These are phyloP conservation scores for Trichophyton verrucosum DNA, from an alignment of 2,329 filamentous ascomycete genomes.

Conservation along the genomic window DNA sequence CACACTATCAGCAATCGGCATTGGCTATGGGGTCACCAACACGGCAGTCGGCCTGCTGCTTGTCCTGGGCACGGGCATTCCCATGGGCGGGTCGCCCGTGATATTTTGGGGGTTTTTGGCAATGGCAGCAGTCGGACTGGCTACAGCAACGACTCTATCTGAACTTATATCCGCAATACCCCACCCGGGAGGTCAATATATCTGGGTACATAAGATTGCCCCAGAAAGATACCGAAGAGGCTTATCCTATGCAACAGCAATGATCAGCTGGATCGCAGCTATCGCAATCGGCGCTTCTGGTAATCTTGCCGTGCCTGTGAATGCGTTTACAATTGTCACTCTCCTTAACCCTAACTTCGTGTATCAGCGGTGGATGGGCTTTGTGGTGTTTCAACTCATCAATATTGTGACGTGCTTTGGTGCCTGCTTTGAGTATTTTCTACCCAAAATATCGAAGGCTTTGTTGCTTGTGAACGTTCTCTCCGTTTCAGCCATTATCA, in stretches of 20 bases:
- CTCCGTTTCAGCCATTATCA: not conserved
- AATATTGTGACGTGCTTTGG: constrained; percentile 1
- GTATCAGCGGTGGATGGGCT: constrained; percentile 2
- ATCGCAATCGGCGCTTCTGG: not conserved
- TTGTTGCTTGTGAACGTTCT: not conserved
- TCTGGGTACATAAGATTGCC: constrained; percentile 1
- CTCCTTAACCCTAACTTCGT: not conserved
- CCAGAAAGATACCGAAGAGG: constrained; percentile 1
- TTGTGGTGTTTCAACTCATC: not conserved
- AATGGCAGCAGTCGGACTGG: not conserved
- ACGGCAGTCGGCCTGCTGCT: not conserved
- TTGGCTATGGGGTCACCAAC: constrained; percentile 2
- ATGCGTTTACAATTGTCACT: not conserved
- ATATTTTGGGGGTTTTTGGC: not conserved
- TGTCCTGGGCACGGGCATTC: not conserved
- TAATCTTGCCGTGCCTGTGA: not conserved
- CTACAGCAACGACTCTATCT: constrained; percentile 1
- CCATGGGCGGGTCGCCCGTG: not conserved
- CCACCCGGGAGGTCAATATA: not conserved
- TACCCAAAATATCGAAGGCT: not conserved
- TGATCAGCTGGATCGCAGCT: constrained; percentile 4
- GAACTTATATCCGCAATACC: constrained; percentile 1
- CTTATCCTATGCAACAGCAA: not conserved
- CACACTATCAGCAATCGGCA: not conserved
- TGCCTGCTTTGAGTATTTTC: not conserved